Evolutionary conservation across 441 rosid genomes (phyloP), one percentile per base, ranked within the genome.

Genomic region (Adansonia gregorii): DNA sequence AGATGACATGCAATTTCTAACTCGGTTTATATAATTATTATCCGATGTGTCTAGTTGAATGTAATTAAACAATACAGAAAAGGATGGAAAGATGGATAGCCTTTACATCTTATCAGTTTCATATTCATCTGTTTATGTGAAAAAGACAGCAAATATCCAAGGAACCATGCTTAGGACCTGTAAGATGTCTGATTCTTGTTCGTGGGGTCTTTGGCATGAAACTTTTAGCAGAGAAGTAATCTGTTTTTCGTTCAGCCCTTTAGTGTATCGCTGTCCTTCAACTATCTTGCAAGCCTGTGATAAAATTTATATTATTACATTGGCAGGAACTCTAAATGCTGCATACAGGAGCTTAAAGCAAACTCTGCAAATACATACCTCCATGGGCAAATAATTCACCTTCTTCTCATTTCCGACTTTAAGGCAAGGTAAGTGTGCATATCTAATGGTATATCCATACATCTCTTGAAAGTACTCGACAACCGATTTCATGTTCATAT

Each of bases 311-410:
- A 64, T 45, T 27, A 27, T 27, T 74, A 8, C 63, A 52, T 54
- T 76, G 46, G 68, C 58, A 49, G 8, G 56, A 56, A 56, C 58
- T 48, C 15, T 64, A 17, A 58, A 11, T 52, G 67, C 74, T 11
- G 45, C 10, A 73, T 66, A 51, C 17, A 76, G 35, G 1, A 48
- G 54, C 22, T 17, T 39, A 60, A 73, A 58, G 12, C 54, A 56
- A 67, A 43, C 27, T n/a, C 35, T 27, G 39, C 39, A 35, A 35
- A 27, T 27, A 27, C 35, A 27, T 27, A 35, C 41, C 41, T 35
- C 91, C 89, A 86, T 80, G 1, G 91, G 91, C 76, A 86, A 83
- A 77, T 86, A 88, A 80, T 83, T 85, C 56, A 80, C 83, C 68
- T 84, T 83, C 69, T 77, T 84, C 76, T 77, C 79, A 73, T 83